A percentile compares a stretch with the other conserved stretches of the same genome.
These are phyloP conservation scores for Trypanosoma vivax DNA, from an alignment of 208 protist genomes.

Conservation along the genomic window DNA sequence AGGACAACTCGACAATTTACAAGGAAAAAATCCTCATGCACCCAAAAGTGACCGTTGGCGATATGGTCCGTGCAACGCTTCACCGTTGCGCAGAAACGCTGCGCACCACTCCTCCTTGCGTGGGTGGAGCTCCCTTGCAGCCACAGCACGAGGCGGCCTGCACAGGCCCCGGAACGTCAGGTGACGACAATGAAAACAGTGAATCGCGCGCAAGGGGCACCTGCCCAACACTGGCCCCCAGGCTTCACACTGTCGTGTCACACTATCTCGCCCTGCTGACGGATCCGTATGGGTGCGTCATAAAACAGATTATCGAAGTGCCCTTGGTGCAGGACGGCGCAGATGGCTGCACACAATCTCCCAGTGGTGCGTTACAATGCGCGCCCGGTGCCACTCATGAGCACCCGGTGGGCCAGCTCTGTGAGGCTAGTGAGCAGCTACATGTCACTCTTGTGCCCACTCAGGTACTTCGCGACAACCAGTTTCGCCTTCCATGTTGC, in stretches of 20 bases:
- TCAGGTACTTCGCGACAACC: constrained; percentile 23
- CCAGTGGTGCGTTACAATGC: neutral
- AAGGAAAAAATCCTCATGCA: constrained; percentile 11
- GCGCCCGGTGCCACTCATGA: neutral
- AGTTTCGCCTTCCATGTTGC: constrained; percentile 62
- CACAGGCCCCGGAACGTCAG: too few relatives aligned
- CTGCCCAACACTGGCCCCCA: neutral
- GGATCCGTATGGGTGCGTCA: constrained; percentile 18
- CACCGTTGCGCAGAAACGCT: neutral
- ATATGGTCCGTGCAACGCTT: neutral
- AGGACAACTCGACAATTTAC: constrained; percentile 9
- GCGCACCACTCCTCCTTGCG: neutral
- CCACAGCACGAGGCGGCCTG: too few relatives aligned
- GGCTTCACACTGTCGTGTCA: neutral
- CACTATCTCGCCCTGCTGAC: constrained; percentile 29
- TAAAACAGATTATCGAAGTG: constrained; percentile 44
- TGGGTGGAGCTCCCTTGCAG: neutral
- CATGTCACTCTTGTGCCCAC: constrained; percentile 33
- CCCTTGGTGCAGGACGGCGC: constrained; percentile 10
- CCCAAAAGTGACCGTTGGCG: neutral
- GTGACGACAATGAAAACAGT: too few relatives aligned
- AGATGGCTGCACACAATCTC: neutral
- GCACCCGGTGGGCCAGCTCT: neutral
- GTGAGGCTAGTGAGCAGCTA: constrained; percentile 4
- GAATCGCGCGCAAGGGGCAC: too few relatives aligned